Conservation (phyloP, 2,329 filamentous ascomycete genomes). For the Simplicillium sp. region DNA sequence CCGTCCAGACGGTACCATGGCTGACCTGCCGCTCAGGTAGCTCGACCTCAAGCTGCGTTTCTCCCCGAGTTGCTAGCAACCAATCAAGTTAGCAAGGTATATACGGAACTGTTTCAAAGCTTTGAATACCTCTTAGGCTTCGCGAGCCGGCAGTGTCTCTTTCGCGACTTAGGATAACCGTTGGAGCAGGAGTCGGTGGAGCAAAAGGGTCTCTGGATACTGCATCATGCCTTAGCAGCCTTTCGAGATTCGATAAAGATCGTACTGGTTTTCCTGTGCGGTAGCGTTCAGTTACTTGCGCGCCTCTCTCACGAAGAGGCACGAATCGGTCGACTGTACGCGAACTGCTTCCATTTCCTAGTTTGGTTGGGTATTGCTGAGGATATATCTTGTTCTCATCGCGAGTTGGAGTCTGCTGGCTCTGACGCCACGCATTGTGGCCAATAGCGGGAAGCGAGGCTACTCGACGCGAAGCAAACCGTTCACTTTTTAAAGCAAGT, state of each 20-base stretch:
- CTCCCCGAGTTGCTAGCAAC: too few relatives aligned
- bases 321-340: conserved; percentile 39
- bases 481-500: too few relatives aligned
- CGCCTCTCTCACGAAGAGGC: conserved; percentile 26
- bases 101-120: too few relatives aligned
- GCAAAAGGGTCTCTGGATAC: conserved; percentile 32
- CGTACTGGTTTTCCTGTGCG: conserved; percentile 31
- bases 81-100: too few relatives aligned
- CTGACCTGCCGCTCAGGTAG: conserved; percentile 42
- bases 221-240: conserved; percentile 30
- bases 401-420: too few relatives aligned
- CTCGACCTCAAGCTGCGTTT: too few relatives aligned
- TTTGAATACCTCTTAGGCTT: too few relatives aligned
- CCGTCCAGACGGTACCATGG: conserved; percentile 63
- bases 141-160: too few relatives aligned
- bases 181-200: conserved; percentile 4
- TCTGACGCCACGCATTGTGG: too few relatives aligned
- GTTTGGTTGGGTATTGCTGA: background rate
- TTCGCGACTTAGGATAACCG: too few relatives aligned
- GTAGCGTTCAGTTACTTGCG: conserved; percentile 31
- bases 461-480: too few relatives aligned
- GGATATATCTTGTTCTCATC: background rate
- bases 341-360: conserved; percentile 7
- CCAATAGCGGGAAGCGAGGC: too few relatives aligned
- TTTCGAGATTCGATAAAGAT: conserved; percentile 33